Conservation (phyloP, 257 asterid species). For the Plectranthus barbatus region DNA sequence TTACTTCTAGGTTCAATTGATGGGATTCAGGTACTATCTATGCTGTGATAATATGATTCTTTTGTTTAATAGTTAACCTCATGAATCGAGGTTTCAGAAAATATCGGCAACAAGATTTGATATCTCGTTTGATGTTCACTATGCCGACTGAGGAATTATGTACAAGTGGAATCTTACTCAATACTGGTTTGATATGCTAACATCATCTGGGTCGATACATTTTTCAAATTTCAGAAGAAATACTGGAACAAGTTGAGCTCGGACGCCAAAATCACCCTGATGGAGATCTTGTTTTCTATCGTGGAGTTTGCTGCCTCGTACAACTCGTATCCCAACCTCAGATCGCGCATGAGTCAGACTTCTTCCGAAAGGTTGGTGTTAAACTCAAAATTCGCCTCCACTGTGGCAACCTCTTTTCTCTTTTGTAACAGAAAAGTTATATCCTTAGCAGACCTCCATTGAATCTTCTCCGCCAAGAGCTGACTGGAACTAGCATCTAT, state of each 20-base stretch:
- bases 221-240: conserved; percentile 62
- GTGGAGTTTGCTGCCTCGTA: conserved; percentile 89
- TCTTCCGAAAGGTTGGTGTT: conserved; percentile 67
- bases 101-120: neutral
- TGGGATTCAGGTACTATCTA: conserved; percentile 71
- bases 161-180: neutral
- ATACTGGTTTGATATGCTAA: neutral
- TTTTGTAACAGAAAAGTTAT: neutral
- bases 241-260: conserved; percentile 83
- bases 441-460: conserved; percentile 66
- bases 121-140: neutral
- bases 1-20: conserved; percentile 89
- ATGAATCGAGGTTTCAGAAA: neutral
- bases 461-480: conserved; percentile 95
- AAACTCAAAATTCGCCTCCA: neutral
- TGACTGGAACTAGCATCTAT: conserved; percentile 88
- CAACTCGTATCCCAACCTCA: conserved; percentile 79
- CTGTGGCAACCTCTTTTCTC: conserved; percentile 2
- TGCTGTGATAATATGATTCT: neutral
- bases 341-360: conserved; percentile 72
- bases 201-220: conserved; percentile 1
- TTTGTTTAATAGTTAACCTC: neutral
- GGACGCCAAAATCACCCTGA: conserved; percentile 54
- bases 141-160: neutral
- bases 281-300: conserved; percentile 78